Percentiles rank a stretch among this genome's conserved stretches.
Evolutionary conservation across 192 early-diverging fungal species (phyloP).

Genomic region (Glomus cerebriforme): DNA sequence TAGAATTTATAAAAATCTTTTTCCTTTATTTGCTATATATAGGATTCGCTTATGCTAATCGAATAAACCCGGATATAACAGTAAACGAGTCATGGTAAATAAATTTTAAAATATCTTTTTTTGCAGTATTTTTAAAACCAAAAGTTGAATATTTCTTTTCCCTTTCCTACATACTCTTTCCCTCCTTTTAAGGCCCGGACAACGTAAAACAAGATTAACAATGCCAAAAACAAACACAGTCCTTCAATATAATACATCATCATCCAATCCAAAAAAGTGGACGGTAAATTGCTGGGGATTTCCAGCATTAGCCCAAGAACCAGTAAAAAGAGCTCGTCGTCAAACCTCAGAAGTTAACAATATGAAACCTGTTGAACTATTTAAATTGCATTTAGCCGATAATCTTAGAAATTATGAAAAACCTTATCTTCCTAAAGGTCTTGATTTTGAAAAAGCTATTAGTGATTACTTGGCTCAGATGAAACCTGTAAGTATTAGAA

Average conservation of each 20-base stretch:
- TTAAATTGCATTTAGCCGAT: constrained; percentile 14
- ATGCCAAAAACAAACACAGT: constrained; percentile 8
- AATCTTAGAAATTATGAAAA: neutral
- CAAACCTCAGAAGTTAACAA: neutral
- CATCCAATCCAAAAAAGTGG: neutral
- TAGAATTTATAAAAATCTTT: too few relatives aligned
- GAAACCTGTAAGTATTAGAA: neutral
- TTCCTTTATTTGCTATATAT: neutral
- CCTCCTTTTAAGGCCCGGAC: neutral
- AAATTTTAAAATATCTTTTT: neutral
- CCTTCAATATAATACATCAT: constrained; percentile 11
- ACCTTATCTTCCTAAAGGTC: neutral
- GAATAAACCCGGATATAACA: neutral
- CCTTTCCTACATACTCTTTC: neutral
- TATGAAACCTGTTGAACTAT: neutral
- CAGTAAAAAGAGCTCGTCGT: neutral
- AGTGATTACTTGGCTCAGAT: neutral
- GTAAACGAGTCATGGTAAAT: neutral
- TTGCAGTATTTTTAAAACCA: neutral
- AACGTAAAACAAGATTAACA: neutral
- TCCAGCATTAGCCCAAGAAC: constrained; percentile 5
- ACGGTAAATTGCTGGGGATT: neutral
- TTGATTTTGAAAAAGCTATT: constrained; percentile 16
- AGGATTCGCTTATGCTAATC: neutral
- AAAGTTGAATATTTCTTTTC: neutral